Base-by-base conservation (phyloP, 495 filamentous ascomycete genomes). In the Penicillium alfredii region DNA sequence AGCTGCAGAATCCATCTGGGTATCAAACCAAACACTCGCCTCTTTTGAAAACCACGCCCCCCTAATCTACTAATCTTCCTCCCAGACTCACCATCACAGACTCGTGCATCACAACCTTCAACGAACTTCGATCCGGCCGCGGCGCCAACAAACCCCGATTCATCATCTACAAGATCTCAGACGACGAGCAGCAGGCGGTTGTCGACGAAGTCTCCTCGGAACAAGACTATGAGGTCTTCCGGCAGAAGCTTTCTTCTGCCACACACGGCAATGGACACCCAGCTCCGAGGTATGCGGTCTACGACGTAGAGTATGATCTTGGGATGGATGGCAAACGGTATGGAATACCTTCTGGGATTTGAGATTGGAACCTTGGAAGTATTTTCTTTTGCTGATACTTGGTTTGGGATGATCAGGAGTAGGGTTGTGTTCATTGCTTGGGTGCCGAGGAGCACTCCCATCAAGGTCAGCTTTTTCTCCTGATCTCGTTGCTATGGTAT, bases 341-440 rank as follows among this genome's bases (percentile, higher is more conserved):
- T 24, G 63, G 4, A 39, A 5, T 14, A 27, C 25, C 44, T 18
- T 3, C 13, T n/a, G n/a, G n/a, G n/a, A n/a, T n/a, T n/a, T n/a
- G n/a, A n/a, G n/a, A n/a, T n/a, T n/a, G n/a, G n/a, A n/a, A n/a
- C n/a, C n/a, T n/a, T n/a, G n/a, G n/a, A n/a, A n/a, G n/a, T n/a
- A n/a, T n/a, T n/a, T n/a, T n/a, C n/a, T n/a, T n/a, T n/a, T n/a
- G n/a, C n/a, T n/a, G n/a, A n/a, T n/a, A n/a, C n/a, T n/a, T n/a
- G n/a, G n/a, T n/a, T n/a, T n/a, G n/a, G n/a, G n/a, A n/a, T n/a
- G n/a, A n/a, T n/a, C 43, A 86, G 86, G 59, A 84, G 71, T 68
- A 92, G 92, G 72, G 84, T 90, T 45, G 79, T 80, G 38, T 89
- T 94, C 61, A 79, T 92, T 48, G 66, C 76, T 33, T 94, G 86